Conservation (phyloP, 768 basidiomycete genomes). For the Mycena leptocephala region DNA sequence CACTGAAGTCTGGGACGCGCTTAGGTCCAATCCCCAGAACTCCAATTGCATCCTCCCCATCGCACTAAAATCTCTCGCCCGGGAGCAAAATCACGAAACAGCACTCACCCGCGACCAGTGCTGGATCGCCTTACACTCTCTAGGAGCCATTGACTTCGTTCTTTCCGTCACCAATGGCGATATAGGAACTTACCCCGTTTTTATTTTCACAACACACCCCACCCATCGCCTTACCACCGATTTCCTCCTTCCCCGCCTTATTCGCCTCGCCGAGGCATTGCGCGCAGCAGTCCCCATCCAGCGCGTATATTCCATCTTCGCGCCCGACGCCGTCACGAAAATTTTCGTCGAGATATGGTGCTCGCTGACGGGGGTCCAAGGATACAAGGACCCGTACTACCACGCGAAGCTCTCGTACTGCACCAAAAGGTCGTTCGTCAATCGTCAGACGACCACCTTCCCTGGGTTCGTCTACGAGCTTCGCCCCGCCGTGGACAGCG, state of each 20-base stretch:
- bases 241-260: slow-evolving; percentile 58
- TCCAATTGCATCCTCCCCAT: slow-evolving; percentile 62
- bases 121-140: slow-evolving; percentile 54
- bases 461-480: slow-evolving; percentile 51
- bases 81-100: slow-evolving; percentile 31
- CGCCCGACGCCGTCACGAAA: slow-evolving; percentile 61
- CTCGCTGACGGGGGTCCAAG: slow-evolving; percentile 57
- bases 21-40: slow-evolving; percentile 54
- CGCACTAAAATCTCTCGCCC: slow-evolving; percentile 48
- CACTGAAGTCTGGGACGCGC: slow-evolving; percentile 50
- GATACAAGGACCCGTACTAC: slow-evolving; percentile 68
- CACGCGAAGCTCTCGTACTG: slow-evolving; percentile 72
- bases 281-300: slow-evolving; percentile 47
- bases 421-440: slow-evolving; percentile 59
- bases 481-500: slow-evolving; percentile 59
- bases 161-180: slow-evolving; percentile 72
- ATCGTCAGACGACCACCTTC: slow-evolving; percentile 34
- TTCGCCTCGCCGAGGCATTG: slow-evolving; percentile 59
- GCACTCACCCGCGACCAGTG: slow-evolving; percentile 37
- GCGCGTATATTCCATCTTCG: slow-evolving; percentile 80
- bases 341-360: slow-evolving; percentile 69
- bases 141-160: slow-evolving; percentile 63
- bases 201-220: slow-evolving; percentile 68
- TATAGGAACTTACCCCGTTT: slow-evolving; percentile 77
- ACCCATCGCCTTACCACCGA: slow-evolving; percentile 55